A percentile compares a stretch with the other conserved stretches of the same genome.
Conservation (phyloP, 225 moss, liverwort and hornwort species). For the Bryum argenteum region DNA sequence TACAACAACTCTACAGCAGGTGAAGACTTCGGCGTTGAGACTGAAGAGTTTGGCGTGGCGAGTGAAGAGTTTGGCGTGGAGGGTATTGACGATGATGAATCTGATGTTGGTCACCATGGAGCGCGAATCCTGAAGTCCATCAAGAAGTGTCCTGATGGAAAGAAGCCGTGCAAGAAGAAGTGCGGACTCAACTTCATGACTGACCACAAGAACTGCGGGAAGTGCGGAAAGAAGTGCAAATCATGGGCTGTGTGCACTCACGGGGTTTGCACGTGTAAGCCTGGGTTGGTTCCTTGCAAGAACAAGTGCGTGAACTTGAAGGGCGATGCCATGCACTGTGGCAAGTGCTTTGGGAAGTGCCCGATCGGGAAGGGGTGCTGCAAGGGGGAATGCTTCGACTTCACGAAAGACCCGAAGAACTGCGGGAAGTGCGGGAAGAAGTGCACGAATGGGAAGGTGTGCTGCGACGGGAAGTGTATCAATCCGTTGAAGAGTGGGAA, state of each 20-base stretch:
- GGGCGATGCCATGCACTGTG: background rate
- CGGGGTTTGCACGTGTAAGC: background rate
- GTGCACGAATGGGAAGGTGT: background rate
- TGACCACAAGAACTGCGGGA: background rate
- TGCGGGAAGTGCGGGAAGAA: slow-evolving; percentile 17
- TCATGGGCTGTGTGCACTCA: background rate
- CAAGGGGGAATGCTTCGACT: background rate
- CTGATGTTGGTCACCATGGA: background rate
- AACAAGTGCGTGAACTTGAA: background rate
- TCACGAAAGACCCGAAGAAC: background rate
- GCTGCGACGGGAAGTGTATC: background rate
- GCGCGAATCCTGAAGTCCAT: background rate
- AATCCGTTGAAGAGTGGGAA: background rate
- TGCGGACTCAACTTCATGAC: background rate
- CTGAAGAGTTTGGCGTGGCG: too few relatives aligned
- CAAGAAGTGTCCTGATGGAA: background rate
- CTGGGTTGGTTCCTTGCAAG: background rate
- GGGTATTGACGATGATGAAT: background rate
- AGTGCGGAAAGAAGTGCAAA: slow-evolving; percentile 6
- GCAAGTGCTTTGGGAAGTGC: background rate
- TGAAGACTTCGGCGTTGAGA: too few relatives aligned
- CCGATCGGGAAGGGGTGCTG: background rate
- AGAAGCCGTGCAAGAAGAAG: background rate
- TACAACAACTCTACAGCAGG: background rate
- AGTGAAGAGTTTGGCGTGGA: too few relatives aligned